phyloP scores from a whole-genome alignment of 2,329 filamentous ascomycete species.

The Moelleriella libera region DNA sequence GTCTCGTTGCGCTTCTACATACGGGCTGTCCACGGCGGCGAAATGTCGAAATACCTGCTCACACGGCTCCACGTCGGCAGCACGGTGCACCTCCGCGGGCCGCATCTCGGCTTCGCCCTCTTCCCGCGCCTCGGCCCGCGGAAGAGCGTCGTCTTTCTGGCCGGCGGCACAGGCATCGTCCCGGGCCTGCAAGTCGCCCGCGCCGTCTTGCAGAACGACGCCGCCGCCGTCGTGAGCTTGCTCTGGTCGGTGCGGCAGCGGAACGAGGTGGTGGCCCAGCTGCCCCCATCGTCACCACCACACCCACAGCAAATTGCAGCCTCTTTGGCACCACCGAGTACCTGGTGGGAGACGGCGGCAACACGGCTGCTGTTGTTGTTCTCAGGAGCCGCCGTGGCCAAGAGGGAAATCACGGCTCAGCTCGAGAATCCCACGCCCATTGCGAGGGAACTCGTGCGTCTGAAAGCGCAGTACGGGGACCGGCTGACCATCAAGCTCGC shows the following conservation, averaged over 20 bases:
- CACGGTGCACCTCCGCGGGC: constrained; percentile 63
- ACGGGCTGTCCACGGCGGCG: constrained; percentile 62
- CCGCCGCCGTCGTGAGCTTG: constrained; percentile 41
- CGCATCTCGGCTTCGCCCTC: constrained; percentile 53
- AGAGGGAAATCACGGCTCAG: constrained; percentile 8
- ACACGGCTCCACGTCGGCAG: constrained; percentile 47
- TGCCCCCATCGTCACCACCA: not conserved
- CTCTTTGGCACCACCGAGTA: no score
- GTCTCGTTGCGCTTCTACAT: constrained; percentile 51
- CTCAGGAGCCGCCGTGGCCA: constrained; percentile 5
- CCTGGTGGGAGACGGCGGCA: no score
- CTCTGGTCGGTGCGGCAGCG: constrained; percentile 59
- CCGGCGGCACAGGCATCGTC: constrained; percentile 84
- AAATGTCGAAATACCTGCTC: constrained; percentile 68
- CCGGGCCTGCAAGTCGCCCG: constrained; percentile 72
- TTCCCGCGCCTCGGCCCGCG: constrained; percentile 14
- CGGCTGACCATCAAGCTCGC: constrained; percentile 58
- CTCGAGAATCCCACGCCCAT: constrained; percentile 28
- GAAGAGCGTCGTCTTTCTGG: constrained; percentile 60
- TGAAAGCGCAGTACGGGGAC: constrained; percentile 43
- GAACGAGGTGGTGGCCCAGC: not conserved
- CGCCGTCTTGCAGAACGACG: constrained; percentile 34
- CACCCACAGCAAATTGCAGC: no score
- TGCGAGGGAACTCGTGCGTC: constrained; percentile 44
- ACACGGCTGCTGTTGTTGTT: not conserved